phyloP scores from a whole-genome alignment of 192 early-diverging fungal genomes.

The Backusella luteola region DNA sequence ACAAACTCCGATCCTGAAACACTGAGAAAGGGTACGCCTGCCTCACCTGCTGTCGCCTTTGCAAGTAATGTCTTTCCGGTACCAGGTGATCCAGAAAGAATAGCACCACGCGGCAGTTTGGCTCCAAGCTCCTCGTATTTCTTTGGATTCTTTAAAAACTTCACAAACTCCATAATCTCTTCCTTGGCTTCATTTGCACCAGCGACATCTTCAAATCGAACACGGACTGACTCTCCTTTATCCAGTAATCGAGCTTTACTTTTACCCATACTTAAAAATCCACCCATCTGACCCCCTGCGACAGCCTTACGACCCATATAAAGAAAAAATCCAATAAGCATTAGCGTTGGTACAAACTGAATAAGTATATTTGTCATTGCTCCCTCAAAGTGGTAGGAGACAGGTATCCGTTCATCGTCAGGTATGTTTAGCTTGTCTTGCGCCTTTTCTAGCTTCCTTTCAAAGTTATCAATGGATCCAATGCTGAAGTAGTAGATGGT shows the following conservation, averaged over 20 bases:
- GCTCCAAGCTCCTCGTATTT: constrained; percentile 92
- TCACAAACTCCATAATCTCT: constrained; percentile 99
- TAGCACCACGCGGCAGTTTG: constrained; percentile 99
- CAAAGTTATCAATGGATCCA: constrained; percentile 92
- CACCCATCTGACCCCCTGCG: constrained; percentile 55
- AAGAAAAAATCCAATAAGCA: constrained; percentile 83
- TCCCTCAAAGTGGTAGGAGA: constrained; percentile 83
- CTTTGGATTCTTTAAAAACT: constrained; percentile 94
- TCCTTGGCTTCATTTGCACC: constrained; percentile 99
- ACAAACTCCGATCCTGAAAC: constrained; percentile 99
- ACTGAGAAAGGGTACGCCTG: constrained; percentile 93
- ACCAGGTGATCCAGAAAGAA: constrained; percentile 88
- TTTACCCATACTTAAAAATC: constrained; percentile 96
- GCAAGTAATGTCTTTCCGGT: constrained; percentile 98
- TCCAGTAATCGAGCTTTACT: constrained; percentile 94
- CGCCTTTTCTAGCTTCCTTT: constrained; percentile 83
- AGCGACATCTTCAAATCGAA: constrained; percentile 98
- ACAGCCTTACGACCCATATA: constrained; percentile 80
- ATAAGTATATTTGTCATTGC: constrained; percentile 67
- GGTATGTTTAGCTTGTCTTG: constrained; percentile 91
- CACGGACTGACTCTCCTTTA: constrained; percentile 90
- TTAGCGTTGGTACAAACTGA: constrained; percentile 89
- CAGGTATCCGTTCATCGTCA: constrained; percentile 85
- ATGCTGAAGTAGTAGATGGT: constrained; percentile 79
- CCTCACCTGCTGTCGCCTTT: constrained; percentile 99